Percentiles rank a stretch among this genome's conserved stretches.
These are phyloP conservation scores for Adiantum capillusveneris DNA, from an alignment of 75 land plant genomes.

Conservation along the genomic window DNA sequence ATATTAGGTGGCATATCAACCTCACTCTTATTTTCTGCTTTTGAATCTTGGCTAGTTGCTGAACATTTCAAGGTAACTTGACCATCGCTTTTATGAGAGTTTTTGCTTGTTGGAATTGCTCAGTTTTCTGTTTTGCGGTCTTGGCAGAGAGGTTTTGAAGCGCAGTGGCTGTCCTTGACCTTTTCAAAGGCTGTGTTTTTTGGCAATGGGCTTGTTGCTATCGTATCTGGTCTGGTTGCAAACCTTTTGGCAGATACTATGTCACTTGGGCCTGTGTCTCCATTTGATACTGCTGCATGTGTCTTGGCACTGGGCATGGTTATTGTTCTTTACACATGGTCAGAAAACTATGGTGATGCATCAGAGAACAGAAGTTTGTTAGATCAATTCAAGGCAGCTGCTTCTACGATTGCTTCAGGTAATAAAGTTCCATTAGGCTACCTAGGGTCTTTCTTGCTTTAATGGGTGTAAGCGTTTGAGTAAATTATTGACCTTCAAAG, in stretches of 20 bases:
- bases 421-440: background rate
- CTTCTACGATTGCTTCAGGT: conserved; percentile 93
- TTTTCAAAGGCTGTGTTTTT: conserved; percentile 95
- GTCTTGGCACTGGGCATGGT: conserved; percentile 90
- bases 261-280: conserved; percentile 85
- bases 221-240: conserved; percentile 80
- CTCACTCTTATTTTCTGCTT: conserved; percentile 89
- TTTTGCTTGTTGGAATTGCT: background rate
- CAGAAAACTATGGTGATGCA: conserved; percentile 91
- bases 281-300: conserved; percentile 91
- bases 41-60: conserved; percentile 98
- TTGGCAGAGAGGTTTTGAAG: conserved; percentile 87
- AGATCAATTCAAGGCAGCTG: conserved; percentile 78
- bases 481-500: background rate
- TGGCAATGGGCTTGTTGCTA: conserved; percentile 93
- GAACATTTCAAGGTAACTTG: conserved; percentile 81
- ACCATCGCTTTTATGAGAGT: background rate
- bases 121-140: background rate
- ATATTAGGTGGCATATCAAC: conserved; percentile 94
- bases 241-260: conserved; percentile 72
- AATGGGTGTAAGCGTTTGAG: background rate
- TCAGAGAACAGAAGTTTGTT: conserved; percentile 78
- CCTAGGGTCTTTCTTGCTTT: background rate
- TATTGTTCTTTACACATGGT: conserved; percentile 73
- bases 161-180: conserved; percentile 91